A percentile compares a stretch with the other conserved stretches of the same genome.
These are phyloP conservation scores for Cladophialophora immunda DNA, from an alignment of 2,329 filamentous ascomycete genomes.

Conservation along the genomic window DNA sequence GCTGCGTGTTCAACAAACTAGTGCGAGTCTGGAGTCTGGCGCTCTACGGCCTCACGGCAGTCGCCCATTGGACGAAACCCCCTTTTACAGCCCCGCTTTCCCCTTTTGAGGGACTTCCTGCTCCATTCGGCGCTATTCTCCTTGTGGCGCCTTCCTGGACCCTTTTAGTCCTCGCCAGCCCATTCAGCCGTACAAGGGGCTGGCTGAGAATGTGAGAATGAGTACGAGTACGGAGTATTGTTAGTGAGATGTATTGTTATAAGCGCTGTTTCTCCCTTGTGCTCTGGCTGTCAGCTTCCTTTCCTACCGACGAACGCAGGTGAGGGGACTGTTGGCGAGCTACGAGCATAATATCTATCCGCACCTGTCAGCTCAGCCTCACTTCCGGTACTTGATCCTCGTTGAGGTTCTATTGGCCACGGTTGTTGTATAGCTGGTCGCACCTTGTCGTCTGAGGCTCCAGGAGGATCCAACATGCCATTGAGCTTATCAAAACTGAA, in stretches of 20 bases:
- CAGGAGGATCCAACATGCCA: conserved; percentile 19
- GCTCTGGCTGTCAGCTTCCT: not conserved
- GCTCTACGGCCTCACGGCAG: not conserved
- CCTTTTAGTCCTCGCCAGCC: conserved; percentile 1
- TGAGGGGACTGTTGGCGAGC: not conserved
- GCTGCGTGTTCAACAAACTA: not conserved
- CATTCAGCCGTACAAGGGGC: conserved; percentile 27
- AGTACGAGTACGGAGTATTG: conserved; percentile 2
- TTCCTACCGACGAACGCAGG: not conserved
- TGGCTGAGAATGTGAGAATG: conserved; percentile 12
- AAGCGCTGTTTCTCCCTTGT: not conserved
- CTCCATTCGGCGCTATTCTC: conserved; percentile 23
- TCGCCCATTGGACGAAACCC: not conserved
- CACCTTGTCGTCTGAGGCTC: not conserved
- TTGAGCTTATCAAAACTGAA: conserved; percentile 27
- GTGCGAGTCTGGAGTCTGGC: not conserved
- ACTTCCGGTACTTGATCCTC: not conserved
- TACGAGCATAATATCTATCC: not conserved
- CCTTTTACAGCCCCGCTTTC: not conserved
- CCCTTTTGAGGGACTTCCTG: conserved; percentile 11
- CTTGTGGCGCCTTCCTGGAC: conserved; percentile 17
- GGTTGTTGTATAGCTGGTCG: not conserved
- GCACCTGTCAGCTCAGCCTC: not conserved
- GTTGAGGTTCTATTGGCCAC: not conserved
- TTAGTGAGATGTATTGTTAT: not conserved